These are phyloP conservation scores for Trametes cubensis DNA, from an alignment of 768 basidiomycete genomes.

Conservation along the genomic window DNA sequence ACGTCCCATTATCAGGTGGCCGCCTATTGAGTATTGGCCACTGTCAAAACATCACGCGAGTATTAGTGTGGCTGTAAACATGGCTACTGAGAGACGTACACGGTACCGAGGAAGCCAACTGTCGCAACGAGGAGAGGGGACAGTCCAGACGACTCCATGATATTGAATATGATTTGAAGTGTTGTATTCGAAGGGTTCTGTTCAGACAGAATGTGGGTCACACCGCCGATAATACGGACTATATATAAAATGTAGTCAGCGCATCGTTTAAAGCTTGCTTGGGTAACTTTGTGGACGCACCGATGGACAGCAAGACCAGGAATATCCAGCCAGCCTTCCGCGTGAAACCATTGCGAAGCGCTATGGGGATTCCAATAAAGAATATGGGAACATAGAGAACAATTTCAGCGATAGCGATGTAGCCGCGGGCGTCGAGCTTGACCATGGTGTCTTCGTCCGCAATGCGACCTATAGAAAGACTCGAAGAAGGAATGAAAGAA, in stretches of 20 bases:
- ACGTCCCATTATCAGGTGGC: constrained; percentile 10
- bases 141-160: constrained; percentile 43
- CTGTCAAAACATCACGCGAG: constrained; percentile 28
- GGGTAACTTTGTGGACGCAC: constrained; percentile 39
- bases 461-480: too few relatives aligned
- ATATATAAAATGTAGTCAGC: neutral
- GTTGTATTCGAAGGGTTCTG: constrained; percentile 42
- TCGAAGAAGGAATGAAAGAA: too few relatives aligned
- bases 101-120: constrained; percentile 39
- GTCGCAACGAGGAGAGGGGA: constrained; percentile 44
- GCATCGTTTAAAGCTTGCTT: neutral
- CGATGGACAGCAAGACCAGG: constrained; percentile 57
- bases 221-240: constrained; percentile 64
- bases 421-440: constrained; percentile 43
- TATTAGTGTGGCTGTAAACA: too few relatives aligned
- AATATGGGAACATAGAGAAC: constrained; percentile 62
- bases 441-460: neutral
- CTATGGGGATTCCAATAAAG: constrained; percentile 46
- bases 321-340: constrained; percentile 70
- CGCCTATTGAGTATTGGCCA: constrained; percentile 32
- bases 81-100: constrained; percentile 28
- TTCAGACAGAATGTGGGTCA: constrained; percentile 60
- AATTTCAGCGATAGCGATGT: constrained; percentile 62
- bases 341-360: constrained; percentile 56
- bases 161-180: constrained; percentile 56